Evolutionary conservation across 805 yeast genomes (phyloP).

Genomic region (Debaryomyces maramus): DNA sequence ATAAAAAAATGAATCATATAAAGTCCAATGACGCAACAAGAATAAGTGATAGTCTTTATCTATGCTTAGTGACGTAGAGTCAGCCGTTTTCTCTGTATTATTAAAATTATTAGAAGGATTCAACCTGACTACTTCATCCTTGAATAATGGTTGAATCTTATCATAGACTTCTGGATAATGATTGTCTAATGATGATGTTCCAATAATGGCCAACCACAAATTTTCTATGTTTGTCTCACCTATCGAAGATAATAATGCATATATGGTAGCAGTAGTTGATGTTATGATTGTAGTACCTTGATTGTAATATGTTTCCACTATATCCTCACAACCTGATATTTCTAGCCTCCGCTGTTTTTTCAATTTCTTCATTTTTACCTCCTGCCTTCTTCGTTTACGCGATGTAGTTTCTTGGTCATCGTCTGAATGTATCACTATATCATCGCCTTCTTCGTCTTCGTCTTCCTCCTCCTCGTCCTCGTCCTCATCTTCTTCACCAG

Average conservation of each 20-base stretch:
- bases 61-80: constrained; percentile 50
- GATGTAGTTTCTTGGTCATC: constrained; percentile 25
- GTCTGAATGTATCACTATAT: constrained; percentile 17
- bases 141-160: constrained; percentile 66
- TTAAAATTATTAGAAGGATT: constrained; percentile 34
- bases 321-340: constrained; percentile 49
- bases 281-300: constrained; percentile 79
- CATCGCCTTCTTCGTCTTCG: constrained; percentile 19
- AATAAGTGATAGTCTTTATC: constrained; percentile 87
- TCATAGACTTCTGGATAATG: constrained; percentile 75
- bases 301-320: constrained; percentile 72
- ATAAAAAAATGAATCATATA: constrained; percentile 86
- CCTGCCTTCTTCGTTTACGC: constrained; percentile 32
- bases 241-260: constrained; percentile 73
- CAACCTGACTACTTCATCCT: constrained; percentile 80
- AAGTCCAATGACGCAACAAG: constrained; percentile 86
- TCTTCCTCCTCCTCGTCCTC: constrained; percentile 28
- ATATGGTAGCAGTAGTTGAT: constrained; percentile 76
- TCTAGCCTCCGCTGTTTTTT: constrained; percentile 40
- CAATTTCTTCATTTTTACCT: constrained; percentile 26
- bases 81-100: constrained; percentile 35
- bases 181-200: constrained; percentile 77
- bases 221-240: constrained; percentile 74
- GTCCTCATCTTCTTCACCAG: constrained; percentile 30
- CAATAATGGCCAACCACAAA: constrained; percentile 87